Conservation (phyloP, 306 rosid species). For the Lablab purpureus region DNA sequence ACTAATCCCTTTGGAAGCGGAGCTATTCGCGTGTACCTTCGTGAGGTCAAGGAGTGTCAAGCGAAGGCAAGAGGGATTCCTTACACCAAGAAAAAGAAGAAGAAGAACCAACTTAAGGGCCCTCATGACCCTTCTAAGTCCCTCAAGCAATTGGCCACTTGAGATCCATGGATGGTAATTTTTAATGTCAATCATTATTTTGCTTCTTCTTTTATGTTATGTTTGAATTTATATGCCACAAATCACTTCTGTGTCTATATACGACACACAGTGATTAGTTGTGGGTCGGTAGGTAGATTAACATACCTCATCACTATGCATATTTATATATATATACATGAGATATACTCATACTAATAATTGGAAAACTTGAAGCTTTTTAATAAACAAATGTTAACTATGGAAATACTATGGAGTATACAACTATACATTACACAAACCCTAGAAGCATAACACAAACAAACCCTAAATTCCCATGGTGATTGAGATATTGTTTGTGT, state of each 20-base stretch:
- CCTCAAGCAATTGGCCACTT: slow-evolving; percentile 68
- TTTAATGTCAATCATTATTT: not conserved
- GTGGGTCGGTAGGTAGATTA: slow-evolving; percentile 1
- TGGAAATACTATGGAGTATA: slow-evolving; percentile 13
- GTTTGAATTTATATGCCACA: slow-evolving; percentile 4
- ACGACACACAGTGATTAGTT: not conserved
- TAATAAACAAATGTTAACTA: not conserved
- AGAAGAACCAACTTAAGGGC: slow-evolving; percentile 63
- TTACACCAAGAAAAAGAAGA: slow-evolving; percentile 87
- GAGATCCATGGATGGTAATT: slow-evolving; percentile 59
- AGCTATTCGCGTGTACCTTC: slow-evolving; percentile 76
- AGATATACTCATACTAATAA: not conserved
- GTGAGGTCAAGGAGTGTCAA: slow-evolving; percentile 90
- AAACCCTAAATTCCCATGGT: slow-evolving; percentile 64
- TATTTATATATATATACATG: not conserved
- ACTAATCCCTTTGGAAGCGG: slow-evolving; percentile 84
- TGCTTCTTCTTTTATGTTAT: not conserved
- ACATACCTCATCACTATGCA: not conserved
- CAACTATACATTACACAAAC: slow-evolving; percentile 38
- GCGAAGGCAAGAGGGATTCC: slow-evolving; percentile 90
- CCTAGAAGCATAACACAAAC: slow-evolving; percentile 49
- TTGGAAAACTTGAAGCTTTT: slow-evolving; percentile 2
- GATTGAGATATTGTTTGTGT: slow-evolving; percentile 10
- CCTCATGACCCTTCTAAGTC: slow-evolving; percentile 52
- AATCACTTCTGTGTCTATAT: not conserved